A percentile compares a stretch with the other conserved stretches of the same genome.
Conservation (phyloP, 2,329 filamentous ascomycete species). For the Elsinoe fawcettii region DNA sequence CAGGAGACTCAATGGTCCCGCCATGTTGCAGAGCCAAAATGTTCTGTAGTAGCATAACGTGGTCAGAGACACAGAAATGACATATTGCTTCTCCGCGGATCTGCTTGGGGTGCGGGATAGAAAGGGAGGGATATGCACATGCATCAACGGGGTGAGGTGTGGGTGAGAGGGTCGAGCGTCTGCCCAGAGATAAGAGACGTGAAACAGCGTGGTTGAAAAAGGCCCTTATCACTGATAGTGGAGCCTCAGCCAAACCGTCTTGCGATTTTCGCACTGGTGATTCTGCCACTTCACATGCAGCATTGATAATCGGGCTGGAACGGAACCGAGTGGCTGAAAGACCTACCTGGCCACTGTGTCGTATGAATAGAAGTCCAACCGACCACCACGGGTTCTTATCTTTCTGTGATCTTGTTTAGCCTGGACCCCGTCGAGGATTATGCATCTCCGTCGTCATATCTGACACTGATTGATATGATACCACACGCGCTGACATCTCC, state of each 20-base stretch:
- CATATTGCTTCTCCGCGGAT: conserved; percentile 13
- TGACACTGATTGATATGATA: neutral
- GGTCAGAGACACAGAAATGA: neutral
- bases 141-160: neutral
- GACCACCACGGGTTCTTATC: neutral
- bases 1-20: conserved; percentile 9
- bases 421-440: neutral
- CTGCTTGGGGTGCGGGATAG: neutral
- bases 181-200: conserved; percentile 12
- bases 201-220: neutral
- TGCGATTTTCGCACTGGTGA: neutral
- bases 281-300: neutral
- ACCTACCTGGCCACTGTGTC: neutral
- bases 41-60: neutral
- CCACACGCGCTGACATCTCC: neutral
- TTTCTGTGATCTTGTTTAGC: neutral
- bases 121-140: neutral
- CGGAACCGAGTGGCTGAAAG: conserved; percentile 5
- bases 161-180: conserved; percentile 1
- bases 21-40: neutral
- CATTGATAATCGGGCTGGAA: conserved; percentile 10
- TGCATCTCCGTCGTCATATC: conserved; percentile 2
- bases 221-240: conserved; percentile 11
- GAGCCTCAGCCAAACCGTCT: conserved; percentile 5
- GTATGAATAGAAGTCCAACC: neutral